Evolutionary conservation across 2,329 filamentous ascomycete species (phyloP), one percentile per base, ranked within the genome.

Genomic region (Hypocrella siamensis): DNA sequence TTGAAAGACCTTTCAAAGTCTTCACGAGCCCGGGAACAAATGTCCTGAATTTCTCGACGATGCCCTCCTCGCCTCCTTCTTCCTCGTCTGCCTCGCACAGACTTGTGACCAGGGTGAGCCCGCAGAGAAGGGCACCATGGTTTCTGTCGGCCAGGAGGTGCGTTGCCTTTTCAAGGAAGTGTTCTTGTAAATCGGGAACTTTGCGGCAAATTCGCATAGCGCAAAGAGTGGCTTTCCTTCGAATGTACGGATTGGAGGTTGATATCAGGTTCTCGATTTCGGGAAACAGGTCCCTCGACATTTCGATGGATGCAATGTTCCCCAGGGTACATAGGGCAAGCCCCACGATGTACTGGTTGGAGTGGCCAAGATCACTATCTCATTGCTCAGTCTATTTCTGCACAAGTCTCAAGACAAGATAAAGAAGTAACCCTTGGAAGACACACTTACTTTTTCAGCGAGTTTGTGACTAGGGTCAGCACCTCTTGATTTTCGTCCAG

Each of bases 401-500:
- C n/a, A n/a, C n/a, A n/a, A n/a, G n/a, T n/a, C n/a, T n/a, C n/a
- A n/a, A n/a, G n/a, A n/a, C n/a, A n/a, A n/a, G n/a, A n/a, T n/a
- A n/a, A n/a, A n/a, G n/a, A 8, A 28, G 25, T 4, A 17, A 16
- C 19, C 15, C 9, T n/a, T 7, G 16, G 19, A 15, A 22, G 14
- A 26, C 16, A 34, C 14, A 48, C 65, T 38, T 67, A 93, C 86
- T 96, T 98, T 57, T 96, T 90, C 42, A 98, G 60, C 9, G 90
- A 98, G 57, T 98, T 98, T 21, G 90, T 98, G 36, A 98, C 92
- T 38, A 98, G 63, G 2, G 90, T 98, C 48, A 98, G 57, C 15
- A 98, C 92, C 57, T 98, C 92, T 55, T 98, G 90, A 47, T 98
- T 98, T 65, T 98, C 90, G 54, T 98, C 90, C 39, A 98, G 65